These are phyloP conservation scores for Ganoderma sinense DNA, from an alignment of 1,284 basidiomycete genomes.

Conservation along the genomic window DNA sequence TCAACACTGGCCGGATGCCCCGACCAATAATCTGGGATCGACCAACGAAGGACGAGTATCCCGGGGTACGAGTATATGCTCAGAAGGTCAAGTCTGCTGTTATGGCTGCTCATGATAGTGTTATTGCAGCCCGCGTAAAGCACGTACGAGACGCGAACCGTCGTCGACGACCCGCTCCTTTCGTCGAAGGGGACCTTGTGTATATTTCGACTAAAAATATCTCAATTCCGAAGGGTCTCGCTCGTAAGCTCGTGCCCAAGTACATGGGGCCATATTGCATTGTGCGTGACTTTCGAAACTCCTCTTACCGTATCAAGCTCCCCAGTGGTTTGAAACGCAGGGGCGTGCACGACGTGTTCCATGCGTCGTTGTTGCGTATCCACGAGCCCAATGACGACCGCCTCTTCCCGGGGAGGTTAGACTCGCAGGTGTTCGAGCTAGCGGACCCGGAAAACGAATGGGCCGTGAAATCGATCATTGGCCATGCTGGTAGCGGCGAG, in stretches of 20 bases:
- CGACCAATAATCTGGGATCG: too few species aligned
- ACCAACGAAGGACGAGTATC: too few species aligned
- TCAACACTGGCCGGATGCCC: too few species aligned
- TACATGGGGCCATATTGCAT: conserved; percentile 43
- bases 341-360: conserved; percentile 38
- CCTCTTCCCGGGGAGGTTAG: conserved; percentile 29
- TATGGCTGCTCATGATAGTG: too few species aligned
- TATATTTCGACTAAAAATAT: conserved; percentile 18
- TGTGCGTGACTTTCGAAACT: conserved; percentile 20
- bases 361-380: conserved; percentile 32
- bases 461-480: too few species aligned
- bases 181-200: not conserved
- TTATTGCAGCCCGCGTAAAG: conserved; percentile 27
- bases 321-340: conserved; percentile 30
- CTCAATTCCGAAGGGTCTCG: conserved; percentile 39
- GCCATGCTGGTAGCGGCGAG: too few species aligned
- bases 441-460: too few species aligned
- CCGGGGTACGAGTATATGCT: too few species aligned
- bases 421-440: not conserved
- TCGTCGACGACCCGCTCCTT: not conserved
- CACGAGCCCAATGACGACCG: conserved; percentile 35
- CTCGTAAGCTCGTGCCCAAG: conserved; percentile 40
- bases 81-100: too few species aligned
- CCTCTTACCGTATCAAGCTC: conserved; percentile 37
- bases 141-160: not conserved